phyloP scores from a whole-genome alignment of 2,329 filamentous ascomycete genomes.

The Pseudogymnoascus sp. region DNA sequence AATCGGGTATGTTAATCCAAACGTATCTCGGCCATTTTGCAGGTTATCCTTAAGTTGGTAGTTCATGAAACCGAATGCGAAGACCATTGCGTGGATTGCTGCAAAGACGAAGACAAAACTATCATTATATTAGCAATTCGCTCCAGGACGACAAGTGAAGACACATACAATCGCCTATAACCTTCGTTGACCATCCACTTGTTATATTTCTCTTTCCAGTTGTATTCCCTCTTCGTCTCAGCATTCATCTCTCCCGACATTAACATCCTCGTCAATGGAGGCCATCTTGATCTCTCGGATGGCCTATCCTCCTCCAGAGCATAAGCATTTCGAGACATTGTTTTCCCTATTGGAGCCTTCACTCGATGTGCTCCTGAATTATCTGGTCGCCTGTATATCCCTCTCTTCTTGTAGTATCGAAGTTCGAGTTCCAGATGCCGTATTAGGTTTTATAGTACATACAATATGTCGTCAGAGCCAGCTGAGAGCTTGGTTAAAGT shows the following conservation, averaged over 20 bases:
- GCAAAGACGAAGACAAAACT: constrained; percentile 73
- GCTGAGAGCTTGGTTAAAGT: constrained; percentile 6
- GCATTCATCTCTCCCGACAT: constrained; percentile 75
- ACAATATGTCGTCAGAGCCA: constrained; percentile 7
- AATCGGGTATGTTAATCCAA: constrained; percentile 69
- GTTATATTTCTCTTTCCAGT: constrained; percentile 65
- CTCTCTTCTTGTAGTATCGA: neutral
- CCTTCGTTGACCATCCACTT: constrained; percentile 88
- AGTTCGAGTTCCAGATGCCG: neutral
- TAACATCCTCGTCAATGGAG: constrained; percentile 73
- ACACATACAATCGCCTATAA: constrained; percentile 66
- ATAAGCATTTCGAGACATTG: constrained; percentile 1
- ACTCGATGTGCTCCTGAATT: constrained; percentile 15
- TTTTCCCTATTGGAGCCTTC: constrained; percentile 12
- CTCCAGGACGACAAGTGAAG: neutral
- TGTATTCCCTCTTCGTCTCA: constrained; percentile 61
- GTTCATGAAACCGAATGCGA: constrained; percentile 72
- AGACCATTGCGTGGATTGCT: constrained; percentile 66
- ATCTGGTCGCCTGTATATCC: neutral
- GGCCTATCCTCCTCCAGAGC: constrained; percentile 33
- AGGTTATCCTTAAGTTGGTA: constrained; percentile 73
- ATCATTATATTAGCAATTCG: constrained; percentile 22
- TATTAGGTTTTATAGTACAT: constrained; percentile 7
- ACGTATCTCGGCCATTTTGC: constrained; percentile 54
- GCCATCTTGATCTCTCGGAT: constrained; percentile 72